phyloP scores from a whole-genome alignment of 129 eudicot species.

The Solidago caesia region DNA sequence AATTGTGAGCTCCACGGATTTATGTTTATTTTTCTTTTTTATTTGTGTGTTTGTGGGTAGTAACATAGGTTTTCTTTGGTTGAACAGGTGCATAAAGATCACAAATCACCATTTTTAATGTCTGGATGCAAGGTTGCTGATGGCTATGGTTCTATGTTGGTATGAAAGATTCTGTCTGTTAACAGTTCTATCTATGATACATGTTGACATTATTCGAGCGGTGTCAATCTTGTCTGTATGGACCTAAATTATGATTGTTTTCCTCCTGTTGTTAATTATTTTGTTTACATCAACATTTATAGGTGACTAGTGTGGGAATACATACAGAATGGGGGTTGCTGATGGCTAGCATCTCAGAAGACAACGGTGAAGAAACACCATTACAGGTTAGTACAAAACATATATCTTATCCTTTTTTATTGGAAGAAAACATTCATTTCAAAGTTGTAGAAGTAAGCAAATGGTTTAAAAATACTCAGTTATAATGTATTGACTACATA shows the following conservation, averaged over 20 bases:
- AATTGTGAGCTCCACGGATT: constrained; percentile 48
- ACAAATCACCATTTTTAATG: constrained; percentile 80
- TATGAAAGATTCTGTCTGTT: constrained; percentile 32
- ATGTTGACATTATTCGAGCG: neutral
- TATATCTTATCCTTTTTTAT: neutral
- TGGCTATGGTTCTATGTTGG: constrained; percentile 99
- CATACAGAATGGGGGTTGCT: constrained; percentile 98
- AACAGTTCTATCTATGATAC: neutral
- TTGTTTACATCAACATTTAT: constrained; percentile 16
- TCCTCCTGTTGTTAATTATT: neutral
- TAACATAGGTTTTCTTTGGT: constrained; percentile 8
- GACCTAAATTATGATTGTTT: neutral
- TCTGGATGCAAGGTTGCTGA: constrained; percentile 99
- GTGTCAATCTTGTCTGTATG: neutral
- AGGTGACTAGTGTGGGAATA: constrained; percentile 95
- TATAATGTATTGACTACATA: constrained; percentile 2
- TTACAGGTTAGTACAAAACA: constrained; percentile 59
- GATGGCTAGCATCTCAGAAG: constrained; percentile 98
- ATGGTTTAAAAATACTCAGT: neutral
- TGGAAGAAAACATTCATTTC: neutral
- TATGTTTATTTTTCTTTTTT: neutral
- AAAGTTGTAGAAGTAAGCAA: neutral
- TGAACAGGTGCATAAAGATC: constrained; percentile 69
- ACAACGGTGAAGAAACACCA: constrained; percentile 97
- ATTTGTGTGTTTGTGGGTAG: constrained; percentile 4